Conservation (phyloP, 306 rosid genomes). For the Begonia peltatifolia region DNA sequence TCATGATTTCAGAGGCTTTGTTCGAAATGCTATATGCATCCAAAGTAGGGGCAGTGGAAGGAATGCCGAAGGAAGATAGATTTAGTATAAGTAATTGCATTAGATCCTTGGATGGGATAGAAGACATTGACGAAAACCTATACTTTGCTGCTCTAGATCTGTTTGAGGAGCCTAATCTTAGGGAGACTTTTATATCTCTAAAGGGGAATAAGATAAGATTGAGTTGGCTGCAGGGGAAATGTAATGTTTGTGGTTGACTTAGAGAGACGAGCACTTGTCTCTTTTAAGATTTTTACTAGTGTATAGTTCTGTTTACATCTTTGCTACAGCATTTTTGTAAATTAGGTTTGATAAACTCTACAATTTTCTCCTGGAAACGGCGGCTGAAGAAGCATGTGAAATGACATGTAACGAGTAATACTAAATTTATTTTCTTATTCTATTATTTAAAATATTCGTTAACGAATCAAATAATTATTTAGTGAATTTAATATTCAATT, state of each 20-base stretch:
- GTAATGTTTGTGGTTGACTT: conserved; percentile 5
- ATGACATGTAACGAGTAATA: too few relatives aligned
- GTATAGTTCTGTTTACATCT: too few relatives aligned
- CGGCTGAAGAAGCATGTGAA: too few relatives aligned
- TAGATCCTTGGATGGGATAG: conserved; percentile 56
- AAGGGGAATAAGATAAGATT: conserved; percentile 36
- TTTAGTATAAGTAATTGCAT: conserved; percentile 65
- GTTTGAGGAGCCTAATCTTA: conserved; percentile 50
- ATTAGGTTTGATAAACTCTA: too few relatives aligned
- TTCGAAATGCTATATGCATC: conserved; percentile 57
- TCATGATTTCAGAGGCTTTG: conserved; percentile 52
- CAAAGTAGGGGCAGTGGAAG: conserved; percentile 24
- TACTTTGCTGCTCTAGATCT: conserved; percentile 68
- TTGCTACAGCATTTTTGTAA: too few relatives aligned
- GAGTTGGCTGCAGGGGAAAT: conserved; percentile 63
- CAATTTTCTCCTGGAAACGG: too few relatives aligned
- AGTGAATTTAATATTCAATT: too few relatives aligned
- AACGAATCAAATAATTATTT: too few relatives aligned
- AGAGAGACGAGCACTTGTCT: too few relatives aligned
- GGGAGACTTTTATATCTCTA: conserved; percentile 61
- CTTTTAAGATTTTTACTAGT: too few relatives aligned
- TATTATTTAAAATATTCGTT: too few relatives aligned
- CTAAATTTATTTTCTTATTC: too few relatives aligned
- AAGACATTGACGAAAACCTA: conserved; percentile 33
- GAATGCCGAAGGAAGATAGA: conserved; percentile 29